Conservation (phyloP, 805 yeast genomes). For the Monosporozyma servazzii region DNA sequence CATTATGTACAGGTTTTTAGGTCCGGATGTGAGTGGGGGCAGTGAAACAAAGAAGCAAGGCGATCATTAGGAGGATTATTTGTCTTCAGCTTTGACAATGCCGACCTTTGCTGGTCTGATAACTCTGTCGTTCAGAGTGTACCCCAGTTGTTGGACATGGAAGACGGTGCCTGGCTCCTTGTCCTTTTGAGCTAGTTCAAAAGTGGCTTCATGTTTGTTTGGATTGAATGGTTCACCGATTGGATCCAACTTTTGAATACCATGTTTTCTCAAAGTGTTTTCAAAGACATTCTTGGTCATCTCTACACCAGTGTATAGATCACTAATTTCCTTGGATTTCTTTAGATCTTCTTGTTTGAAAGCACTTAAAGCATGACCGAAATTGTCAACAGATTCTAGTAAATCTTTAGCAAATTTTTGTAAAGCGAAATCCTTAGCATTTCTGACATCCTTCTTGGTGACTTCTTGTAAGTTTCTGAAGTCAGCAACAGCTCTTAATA, state of each 20-base stretch:
- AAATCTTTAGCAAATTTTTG: conserved; percentile 88
- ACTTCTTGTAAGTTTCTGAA: conserved; percentile 88
- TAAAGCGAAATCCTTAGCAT: conserved; percentile 82
- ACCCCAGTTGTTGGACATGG: conserved; percentile 88
- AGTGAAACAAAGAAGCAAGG: neutral
- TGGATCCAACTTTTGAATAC: conserved; percentile 73
- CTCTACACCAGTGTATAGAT: conserved; percentile 77
- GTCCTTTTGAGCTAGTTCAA: conserved; percentile 76
- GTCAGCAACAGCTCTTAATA: conserved; percentile 79
- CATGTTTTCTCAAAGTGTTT: conserved; percentile 73
- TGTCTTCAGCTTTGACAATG: conserved; percentile 51
- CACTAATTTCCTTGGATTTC: conserved; percentile 54
- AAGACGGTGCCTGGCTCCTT: conserved; percentile 89
- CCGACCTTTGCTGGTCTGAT: conserved; percentile 96
- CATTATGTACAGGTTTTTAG: neutral
- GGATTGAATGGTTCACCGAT: conserved; percentile 83
- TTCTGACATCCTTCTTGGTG: conserved; percentile 76
- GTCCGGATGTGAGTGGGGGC: neutral
- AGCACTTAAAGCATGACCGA: conserved; percentile 72
- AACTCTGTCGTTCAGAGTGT: conserved; percentile 75
- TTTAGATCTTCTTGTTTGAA: conserved; percentile 55
- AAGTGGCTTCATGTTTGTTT: conserved; percentile 85
- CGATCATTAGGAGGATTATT: neutral
- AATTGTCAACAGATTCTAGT: conserved; percentile 83
- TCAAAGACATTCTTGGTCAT: conserved; percentile 85